These are phyloP conservation scores for Ambrosia artemisiifolia DNA, from an alignment of 129 eudicot genomes.

Conservation along the genomic window DNA sequence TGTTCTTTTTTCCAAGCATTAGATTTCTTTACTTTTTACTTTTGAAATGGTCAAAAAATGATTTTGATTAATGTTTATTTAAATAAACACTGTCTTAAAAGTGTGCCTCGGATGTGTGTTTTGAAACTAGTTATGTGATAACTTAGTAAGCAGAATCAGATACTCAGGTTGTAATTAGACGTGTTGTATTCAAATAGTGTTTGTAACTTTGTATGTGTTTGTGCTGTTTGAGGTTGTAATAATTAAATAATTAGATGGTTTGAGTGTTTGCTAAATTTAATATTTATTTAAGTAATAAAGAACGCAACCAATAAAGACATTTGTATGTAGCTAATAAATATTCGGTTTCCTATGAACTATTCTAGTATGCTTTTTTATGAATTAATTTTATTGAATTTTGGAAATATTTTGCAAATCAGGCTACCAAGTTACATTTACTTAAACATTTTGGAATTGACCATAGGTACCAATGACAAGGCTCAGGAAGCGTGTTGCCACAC, in stretches of 20 bases:
- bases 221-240: not conserved
- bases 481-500: slow-evolving; percentile 63
- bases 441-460: not conserved
- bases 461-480: slow-evolving; percentile 82
- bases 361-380: no score
- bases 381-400: not conserved
- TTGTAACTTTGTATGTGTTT: not conserved
- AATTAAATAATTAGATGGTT: slow-evolving; percentile 1
- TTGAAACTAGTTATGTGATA: not conserved
- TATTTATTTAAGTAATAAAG: not conserved
- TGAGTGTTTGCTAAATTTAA: not conserved
- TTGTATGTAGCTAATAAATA: no score
- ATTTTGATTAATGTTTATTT: not conserved
- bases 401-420: not conserved
- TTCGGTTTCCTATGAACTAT: no score
- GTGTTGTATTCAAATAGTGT: not conserved
- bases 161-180: not conserved
- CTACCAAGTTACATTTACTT: not conserved
- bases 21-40: not conserved
- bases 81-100: not conserved
- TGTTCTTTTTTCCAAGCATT: not conserved
- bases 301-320: not conserved
- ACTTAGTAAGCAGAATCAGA: not conserved
- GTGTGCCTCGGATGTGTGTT: not conserved
- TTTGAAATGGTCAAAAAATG: not conserved